Base-by-base conservation (phyloP, 2,329 filamentous ascomycete species). In the Venturia pyrina region DNA sequence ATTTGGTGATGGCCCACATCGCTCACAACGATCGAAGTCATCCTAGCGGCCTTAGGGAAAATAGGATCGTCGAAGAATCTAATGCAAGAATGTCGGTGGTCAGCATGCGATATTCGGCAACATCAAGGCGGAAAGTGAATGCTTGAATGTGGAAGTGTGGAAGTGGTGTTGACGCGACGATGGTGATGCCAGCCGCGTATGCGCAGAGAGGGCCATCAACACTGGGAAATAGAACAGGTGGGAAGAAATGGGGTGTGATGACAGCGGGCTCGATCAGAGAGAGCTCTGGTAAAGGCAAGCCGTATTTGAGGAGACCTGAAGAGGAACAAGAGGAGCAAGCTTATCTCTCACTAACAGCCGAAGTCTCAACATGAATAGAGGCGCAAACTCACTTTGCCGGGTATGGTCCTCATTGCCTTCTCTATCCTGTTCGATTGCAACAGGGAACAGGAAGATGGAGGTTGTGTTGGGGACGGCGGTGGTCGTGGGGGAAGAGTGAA, bases 1-100 rank as follows among this genome's bases (percentile, higher is more conserved):
- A 82, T 37, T 56, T 53, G 63, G 78, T 91, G 87, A 77, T 89
- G 84, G 78, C 87, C 86, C 80, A 87, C 87, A 81, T 93, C 90
- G 78, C 80, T 80, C 72, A 85, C 77, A 73, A 85, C 78, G 71
- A 86, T 77, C 74, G 83, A 84, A 79, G 82, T 83, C 84, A 86
- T 87, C 53, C 53, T 32, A 28, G 28, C 53, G 37, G 53, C 19
- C 17, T 59, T 59, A 59, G 53, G 32, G 53, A 19, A 34, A 59
- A 37, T n/a, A 34, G 53, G 17, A 59, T 59, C 15, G 28, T 59
- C 15, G 53, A 37, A 59, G 53, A 59, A 59, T 59, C 53, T 59
- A 11, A 15, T 5, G 19, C 32, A 53, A 28, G 2, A 28, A 32
- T 34, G 3, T 15, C 24, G 32, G 53, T 34, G 53, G 50, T 59